A percentile compares a stretch with the other conserved stretches of the same genome.
Evolutionary conservation across 2,329 filamentous ascomycete genomes (phyloP).

Genomic region (Aspergillus awamori): DNA sequence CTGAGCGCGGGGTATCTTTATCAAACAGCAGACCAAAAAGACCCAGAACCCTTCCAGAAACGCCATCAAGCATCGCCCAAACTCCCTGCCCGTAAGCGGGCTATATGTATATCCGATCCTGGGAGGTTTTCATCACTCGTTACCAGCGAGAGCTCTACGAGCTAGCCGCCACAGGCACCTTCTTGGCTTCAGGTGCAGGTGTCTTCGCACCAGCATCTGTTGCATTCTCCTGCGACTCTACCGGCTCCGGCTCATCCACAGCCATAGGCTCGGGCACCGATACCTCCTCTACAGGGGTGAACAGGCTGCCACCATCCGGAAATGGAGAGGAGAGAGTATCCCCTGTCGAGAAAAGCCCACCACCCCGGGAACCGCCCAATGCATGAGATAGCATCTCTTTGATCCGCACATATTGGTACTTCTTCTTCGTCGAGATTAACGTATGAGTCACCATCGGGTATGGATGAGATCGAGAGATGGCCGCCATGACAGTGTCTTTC

Average conservation of each 20-base stretch:
- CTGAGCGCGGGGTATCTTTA: conserved; percentile 35
- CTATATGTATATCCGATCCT: neutral
- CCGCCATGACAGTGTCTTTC: conserved; percentile 82
- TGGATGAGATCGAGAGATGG: conserved; percentile 73
- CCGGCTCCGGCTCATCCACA: neutral
- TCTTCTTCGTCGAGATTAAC: conserved; percentile 52
- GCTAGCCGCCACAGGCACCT: conserved; percentile 23
- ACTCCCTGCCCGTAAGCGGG: neutral
- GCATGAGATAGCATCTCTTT: conserved; percentile 65
- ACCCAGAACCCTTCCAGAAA: neutral
- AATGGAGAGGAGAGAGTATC: conserved; percentile 31
- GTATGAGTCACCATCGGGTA: conserved; percentile 72
- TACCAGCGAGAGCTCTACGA: neutral
- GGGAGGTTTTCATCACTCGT: neutral
- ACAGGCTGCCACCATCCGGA: conserved; percentile 37
- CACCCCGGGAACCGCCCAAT: conserved; percentile 54
- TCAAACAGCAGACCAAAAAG: conserved; percentile 26
- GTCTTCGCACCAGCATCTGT: conserved; percentile 30
- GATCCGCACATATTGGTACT: conserved; percentile 65
- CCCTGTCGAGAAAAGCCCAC: conserved; percentile 48
- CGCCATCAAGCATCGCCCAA: conserved; percentile 13
- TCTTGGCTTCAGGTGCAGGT: conserved; percentile 26
- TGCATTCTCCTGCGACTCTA: conserved; percentile 26
- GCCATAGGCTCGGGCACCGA: conserved; percentile 26
- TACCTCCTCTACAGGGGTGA: conserved; percentile 35